Percentiles rank a stretch among this genome's conserved stretches.
Conservation (phyloP, 2,329 filamentous ascomycete genomes). For the Alternaria sp. region DNA sequence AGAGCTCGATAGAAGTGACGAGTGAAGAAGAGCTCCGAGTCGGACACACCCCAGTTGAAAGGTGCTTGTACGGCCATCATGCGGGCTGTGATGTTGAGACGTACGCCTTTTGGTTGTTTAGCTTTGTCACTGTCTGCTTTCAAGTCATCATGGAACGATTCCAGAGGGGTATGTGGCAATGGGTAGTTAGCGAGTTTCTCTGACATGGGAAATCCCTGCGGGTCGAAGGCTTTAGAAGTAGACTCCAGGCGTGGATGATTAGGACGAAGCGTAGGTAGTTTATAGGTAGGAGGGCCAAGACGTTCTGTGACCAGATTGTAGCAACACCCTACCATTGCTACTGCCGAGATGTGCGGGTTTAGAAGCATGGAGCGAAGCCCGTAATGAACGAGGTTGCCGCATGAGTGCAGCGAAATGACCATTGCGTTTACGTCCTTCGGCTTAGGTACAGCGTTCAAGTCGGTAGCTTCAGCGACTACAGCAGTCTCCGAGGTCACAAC, state of each 20-base stretch:
- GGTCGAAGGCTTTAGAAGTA: slow-evolving; percentile 78
- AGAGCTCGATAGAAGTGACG: slow-evolving; percentile 92
- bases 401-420: slow-evolving; percentile 95
- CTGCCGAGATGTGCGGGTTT: slow-evolving; percentile 84
- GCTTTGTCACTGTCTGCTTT: slow-evolving; percentile 20
- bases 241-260: slow-evolving; percentile 73
- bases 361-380: slow-evolving; percentile 85
- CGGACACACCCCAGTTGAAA: slow-evolving; percentile 83
- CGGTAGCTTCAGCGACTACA: slow-evolving; percentile 32
- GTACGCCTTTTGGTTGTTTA: slow-evolving; percentile 64
- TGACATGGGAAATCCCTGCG: slow-evolving; percentile 94
- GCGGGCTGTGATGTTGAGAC: slow-evolving; percentile 92
- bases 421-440: slow-evolving; percentile 65
- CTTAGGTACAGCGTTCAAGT: slow-evolving; percentile 43
- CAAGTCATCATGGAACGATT: not conserved
- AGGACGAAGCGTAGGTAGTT: slow-evolving; percentile 78
- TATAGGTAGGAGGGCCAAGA: slow-evolving; percentile 85
- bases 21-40: slow-evolving; percentile 88
- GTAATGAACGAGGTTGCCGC: slow-evolving; percentile 95
- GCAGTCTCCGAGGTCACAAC: slow-evolving; percentile 38
- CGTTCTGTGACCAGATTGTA: slow-evolving; percentile 96
- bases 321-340: slow-evolving; percentile 96
- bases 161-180: slow-evolving; percentile 30
- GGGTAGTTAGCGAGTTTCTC: slow-evolving; percentile 66
- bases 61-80: slow-evolving; percentile 99